Evolutionary conservation across 441 rosid genomes (phyloP), one percentile per base, ranked within the genome.

Genomic region (Erodium texanum): DNA sequence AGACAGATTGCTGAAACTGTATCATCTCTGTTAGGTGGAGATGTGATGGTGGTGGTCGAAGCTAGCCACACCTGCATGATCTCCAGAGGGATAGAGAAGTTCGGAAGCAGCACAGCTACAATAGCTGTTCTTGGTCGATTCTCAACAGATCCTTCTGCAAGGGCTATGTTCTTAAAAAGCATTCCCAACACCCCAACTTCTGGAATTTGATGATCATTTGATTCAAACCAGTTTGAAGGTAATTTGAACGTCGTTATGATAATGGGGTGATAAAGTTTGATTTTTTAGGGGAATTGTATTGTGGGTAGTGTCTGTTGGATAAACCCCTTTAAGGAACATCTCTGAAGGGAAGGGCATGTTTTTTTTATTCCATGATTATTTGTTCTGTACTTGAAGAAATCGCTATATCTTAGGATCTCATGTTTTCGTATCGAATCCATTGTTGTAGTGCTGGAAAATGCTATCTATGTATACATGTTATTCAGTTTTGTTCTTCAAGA

Each of bases 11-110:
- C 97, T 5, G 93, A 94, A 81, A 87, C 89, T 5, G 79, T 83
- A 67, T 79, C 96, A 0, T 81, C 89, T 7, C 36, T 83, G 32
- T 78, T 86, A 52, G 95, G 96, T 22, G 94, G 88, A 54, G 93
- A 90, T 80, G 89, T 87, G 78, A 90, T 94, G 70, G 96, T 94
- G 12, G 92, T 89, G 41, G 95, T 86, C 65, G 98, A 90, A 82
- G 98, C 98, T 1, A 78, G 75, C 16, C 99, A 95, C 76, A 85
- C 85, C 61, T 95, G 99, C 76, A 95, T 92, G 99, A 90, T 92
- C 68, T 86, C 96, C 11, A 84, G 98, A 77, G 99, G 99, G 52
- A 86, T 95, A 52, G 93, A 94, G 85, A 88, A 94, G 82, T 75
- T 82, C 50, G 94, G 99, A 73, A 92, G 98, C 73, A 92, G 79